Percentiles rank a stretch among this genome's conserved stretches.
Conservation (phyloP, 495 filamentous ascomycete species). For the Lasiosphaeria ovina region DNA sequence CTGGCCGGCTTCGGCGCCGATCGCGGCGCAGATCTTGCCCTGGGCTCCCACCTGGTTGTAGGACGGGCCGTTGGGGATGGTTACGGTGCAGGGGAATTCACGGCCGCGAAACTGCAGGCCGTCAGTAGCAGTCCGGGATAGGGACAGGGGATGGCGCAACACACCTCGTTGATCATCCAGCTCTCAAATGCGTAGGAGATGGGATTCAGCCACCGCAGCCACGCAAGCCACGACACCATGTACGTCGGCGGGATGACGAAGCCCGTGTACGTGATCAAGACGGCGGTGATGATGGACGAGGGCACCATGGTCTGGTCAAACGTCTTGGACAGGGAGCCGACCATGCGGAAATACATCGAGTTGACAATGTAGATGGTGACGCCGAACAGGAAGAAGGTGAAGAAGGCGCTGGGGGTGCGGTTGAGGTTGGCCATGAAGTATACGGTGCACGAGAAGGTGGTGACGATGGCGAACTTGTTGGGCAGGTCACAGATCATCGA, state of each 20-base stretch:
- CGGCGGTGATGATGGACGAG: conserved; percentile 64
- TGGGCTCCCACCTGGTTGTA: background rate
- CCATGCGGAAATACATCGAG: conserved; percentile 62
- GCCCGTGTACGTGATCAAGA: conserved; percentile 72
- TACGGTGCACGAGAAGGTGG: conserved; percentile 50
- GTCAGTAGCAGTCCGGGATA: background rate
- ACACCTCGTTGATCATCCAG: conserved; percentile 64
- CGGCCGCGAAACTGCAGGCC: background rate
- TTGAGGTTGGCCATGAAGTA: conserved; percentile 56
- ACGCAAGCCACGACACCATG: conserved; percentile 78
- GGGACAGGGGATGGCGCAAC: background rate
- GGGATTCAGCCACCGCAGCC: conserved; percentile 77
- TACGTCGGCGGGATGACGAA: conserved; percentile 67
- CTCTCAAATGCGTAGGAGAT: conserved; percentile 72
- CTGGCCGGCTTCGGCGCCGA: conserved; percentile 4
- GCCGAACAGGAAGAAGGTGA: conserved; percentile 57
- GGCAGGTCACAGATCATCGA: conserved; percentile 56
- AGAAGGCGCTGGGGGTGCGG: conserved; percentile 54
- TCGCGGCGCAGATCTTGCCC: conserved; percentile 5
- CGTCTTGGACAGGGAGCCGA: conserved; percentile 63
- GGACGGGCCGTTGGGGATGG: background rate
- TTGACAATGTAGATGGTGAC: conserved; percentile 54
- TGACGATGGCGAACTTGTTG: conserved; percentile 44
- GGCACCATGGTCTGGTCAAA: conserved; percentile 69
- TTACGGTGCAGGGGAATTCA: background rate